Evolutionary conservation across 2,329 filamentous ascomycete genomes (phyloP), one percentile per base, ranked within the genome.

Genomic region (Elsinoe batatas): DNA sequence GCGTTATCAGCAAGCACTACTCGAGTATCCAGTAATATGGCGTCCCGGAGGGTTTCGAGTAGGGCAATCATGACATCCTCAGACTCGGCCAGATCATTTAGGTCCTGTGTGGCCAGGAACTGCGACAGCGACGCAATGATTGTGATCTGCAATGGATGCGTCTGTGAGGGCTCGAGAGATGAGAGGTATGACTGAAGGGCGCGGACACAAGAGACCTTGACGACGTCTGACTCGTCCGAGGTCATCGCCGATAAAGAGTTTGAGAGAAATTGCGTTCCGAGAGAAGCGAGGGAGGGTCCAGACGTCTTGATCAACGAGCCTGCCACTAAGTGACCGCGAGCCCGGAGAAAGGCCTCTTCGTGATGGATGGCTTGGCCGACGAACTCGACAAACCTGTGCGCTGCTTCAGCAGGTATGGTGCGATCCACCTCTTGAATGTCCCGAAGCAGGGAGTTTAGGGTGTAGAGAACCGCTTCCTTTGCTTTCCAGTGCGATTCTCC

Each of bases 1-100:
- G 86, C 83, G 12, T 79, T 80, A 18, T 51, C 47, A 0, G 84
- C 81, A 18, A 95, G 78, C 18, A 87, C 84, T 54, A 93, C 82
- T 13, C 78, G 77, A 2, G 87, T 81, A 63, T 96, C 85, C 55
- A 95, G 79, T 62, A 85, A 78, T 64, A 97, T 93, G 26, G 87
- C 85, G 63, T 90, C 84, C 53, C 89, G 82, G 3, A 97, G 76
- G 0, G 91, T 87, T 70, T 96, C 90, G 5, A 91, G 87, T 32
- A 98, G 76, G 0, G 91, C 91, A 12, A 95, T 88, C 61, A 96
- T 83, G 55, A 97, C 80, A 68, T 98, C 93, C 62, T 97, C 91
- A 10, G 88, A 87, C 60, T 96, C 91, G 55, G 87, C 83, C 47
- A 95, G 79, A 15, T 96, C 91, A 53, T 80, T 81, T 49, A 93